Evolutionary conservation across 2,329 filamentous ascomycete genomes (phyloP), one percentile per base, ranked within the genome.

Genomic region (Colletotrichum musicola): DNA sequence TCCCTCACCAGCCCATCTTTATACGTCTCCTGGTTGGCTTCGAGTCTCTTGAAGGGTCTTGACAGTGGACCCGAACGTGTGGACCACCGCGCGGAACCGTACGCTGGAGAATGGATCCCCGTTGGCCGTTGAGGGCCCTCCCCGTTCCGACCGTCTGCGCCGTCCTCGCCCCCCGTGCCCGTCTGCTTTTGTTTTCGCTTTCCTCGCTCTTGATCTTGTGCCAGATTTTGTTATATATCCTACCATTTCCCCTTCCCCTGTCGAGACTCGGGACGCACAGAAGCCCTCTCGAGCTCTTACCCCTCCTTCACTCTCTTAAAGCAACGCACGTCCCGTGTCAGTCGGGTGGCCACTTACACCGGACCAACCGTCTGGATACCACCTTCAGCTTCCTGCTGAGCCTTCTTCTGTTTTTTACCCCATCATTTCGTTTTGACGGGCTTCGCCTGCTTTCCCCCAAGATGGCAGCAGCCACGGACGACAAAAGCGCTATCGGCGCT

Each of bases 61-160:
- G 22, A 44, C 13, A 42, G 9, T 58, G 40, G 38, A 27, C 22
- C 30, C 40, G 60, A 61, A 44, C 44, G 18, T 38, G 60, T 55
- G 35, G 60, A 18, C 42, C 27, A 51, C 40, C 50, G 50, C 44
- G 51, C 40, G 60, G 60, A 55, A 63, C 60, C 51, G 50, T 64
- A 22, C n/a, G 30, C 61, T 57, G 53, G 53, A 47, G 61, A 47
- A 35, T 49, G 50, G 44, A 27, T 7, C 53, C 51, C 61, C 51
- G 53, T 50, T 50, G 44, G 51, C 61, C 61, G 61, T 63, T 57
- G 44, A 50, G 30, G 53, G 46, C 6, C 62, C 42, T 58, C 46
- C 35, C 62, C 53, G 62, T 58, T 58, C 62, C 62, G 46, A 58
- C 46, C 54, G 54, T 49, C 46, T 35, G 9, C 30, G 30, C 30